Conservation (phyloP, 148 eudicot species). For the Camellia sinensis region DNA sequence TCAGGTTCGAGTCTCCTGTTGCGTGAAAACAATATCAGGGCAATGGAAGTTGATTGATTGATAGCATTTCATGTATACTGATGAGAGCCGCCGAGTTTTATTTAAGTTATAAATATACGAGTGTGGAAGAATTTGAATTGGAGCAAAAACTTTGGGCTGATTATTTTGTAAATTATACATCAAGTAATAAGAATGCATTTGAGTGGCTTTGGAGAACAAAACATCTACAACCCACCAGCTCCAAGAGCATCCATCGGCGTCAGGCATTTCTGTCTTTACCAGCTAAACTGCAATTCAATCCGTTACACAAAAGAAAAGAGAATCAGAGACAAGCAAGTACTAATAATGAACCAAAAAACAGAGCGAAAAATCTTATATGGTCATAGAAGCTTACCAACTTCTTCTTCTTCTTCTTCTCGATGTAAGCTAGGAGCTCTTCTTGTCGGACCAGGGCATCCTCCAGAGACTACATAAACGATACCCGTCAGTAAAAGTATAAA, state of each 20-base stretch:
- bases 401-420: slow-evolving; percentile 77
- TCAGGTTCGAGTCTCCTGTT: not conserved
- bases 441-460: slow-evolving; percentile 66
- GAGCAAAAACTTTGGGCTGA: slow-evolving; percentile 14
- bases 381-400: slow-evolving; percentile 29
- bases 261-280: slow-evolving; percentile 18
- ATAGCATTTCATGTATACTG: not conserved
- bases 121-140: not conserved
- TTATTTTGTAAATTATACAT: slow-evolving; percentile 1
- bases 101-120: not conserved
- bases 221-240: slow-evolving; percentile 4
- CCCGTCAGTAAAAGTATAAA: not conserved
- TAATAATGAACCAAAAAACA: not conserved
- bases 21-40: not conserved
- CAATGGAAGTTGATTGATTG: not conserved
- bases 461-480: slow-evolving; percentile 39
- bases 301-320: not conserved
- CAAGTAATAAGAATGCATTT: slow-evolving; percentile 12
- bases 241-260: not conserved
- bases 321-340: slow-evolving; percentile 6
- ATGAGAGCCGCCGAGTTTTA: not conserved
- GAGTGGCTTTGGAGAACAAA: slow-evolving; percentile 18
- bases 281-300: slow-evolving; percentile 18
- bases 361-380: not conserved
- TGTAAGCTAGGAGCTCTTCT: slow-evolving; percentile 59